These are phyloP conservation scores for Thermochaetoides dissita DNA, from an alignment of 2,329 filamentous ascomycete species.

Conservation along the genomic window DNA sequence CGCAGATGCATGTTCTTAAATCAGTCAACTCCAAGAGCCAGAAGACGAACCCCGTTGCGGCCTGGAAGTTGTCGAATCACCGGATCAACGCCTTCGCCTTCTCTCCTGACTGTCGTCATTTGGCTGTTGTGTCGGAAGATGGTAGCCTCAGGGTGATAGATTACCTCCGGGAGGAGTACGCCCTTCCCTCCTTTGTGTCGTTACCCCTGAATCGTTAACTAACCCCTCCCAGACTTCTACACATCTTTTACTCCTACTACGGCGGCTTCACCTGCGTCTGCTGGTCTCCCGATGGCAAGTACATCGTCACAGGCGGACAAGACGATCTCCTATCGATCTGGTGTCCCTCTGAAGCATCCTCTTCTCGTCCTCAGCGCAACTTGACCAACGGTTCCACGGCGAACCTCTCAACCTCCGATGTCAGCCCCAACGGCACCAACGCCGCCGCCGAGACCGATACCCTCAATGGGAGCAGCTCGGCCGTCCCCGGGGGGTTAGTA, in stretches of 20 bases:
- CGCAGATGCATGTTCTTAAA: constrained; percentile 62
- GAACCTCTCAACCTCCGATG: too few species aligned
- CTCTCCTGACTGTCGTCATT: constrained; percentile 72
- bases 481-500: constrained; percentile 38
- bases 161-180: constrained; percentile 77
- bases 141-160: constrained; percentile 82
- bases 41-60: constrained; percentile 80
- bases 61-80: constrained; percentile 86
- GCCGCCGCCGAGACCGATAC: constrained; percentile 21
- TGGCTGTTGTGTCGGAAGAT: constrained; percentile 86
- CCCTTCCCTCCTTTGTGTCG: background rate
- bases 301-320: constrained; percentile 87
- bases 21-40: constrained; percentile 90
- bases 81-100: constrained; percentile 85
- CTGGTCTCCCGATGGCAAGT: constrained; percentile 95
- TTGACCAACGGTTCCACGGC: too few species aligned
- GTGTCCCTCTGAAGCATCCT: constrained; percentile 55
- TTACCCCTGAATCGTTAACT: background rate
- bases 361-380: too few species aligned
- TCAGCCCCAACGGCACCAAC: background rate
- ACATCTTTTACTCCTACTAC: constrained; percentile 83
- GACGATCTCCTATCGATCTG: constrained; percentile 95
- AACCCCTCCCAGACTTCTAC: constrained; percentile 50
- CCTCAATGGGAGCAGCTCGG: too few species aligned
- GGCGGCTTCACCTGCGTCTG: constrained; percentile 85